A percentile compares a stretch with the other conserved stretches of the same genome.
Conservation (phyloP, 805 yeast genomes). For the Nakazawaea ishiwadae region DNA sequence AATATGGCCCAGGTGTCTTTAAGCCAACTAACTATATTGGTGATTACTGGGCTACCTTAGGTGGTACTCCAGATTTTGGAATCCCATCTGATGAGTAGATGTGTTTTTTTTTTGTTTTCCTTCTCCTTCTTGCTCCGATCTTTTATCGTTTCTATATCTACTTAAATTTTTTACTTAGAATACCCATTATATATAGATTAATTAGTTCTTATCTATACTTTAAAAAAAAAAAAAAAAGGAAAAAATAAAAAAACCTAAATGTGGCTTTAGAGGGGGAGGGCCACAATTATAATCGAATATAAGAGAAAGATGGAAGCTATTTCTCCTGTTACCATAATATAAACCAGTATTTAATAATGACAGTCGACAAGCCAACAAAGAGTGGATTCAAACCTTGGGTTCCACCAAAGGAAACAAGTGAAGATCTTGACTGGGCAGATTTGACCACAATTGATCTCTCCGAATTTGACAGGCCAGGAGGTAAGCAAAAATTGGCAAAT, state of each 20-base stretch:
- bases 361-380: not conserved
- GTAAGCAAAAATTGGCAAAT: constrained; percentile 25
- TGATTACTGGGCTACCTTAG: constrained; percentile 54
- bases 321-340: too few species aligned
- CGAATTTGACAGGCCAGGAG: constrained; percentile 24
- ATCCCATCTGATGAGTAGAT: constrained; percentile 1
- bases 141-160: too few species aligned
- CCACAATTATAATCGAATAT: too few species aligned
- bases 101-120: not conserved
- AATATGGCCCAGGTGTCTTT: constrained; percentile 28
- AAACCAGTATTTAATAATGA: not conserved
- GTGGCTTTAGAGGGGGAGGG: too few species aligned
- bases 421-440: constrained; percentile 29
- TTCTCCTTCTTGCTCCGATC: not conserved
- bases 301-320: too few species aligned
- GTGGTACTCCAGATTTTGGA: constrained; percentile 33
- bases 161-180: too few species aligned
- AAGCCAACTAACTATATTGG: constrained; percentile 54
- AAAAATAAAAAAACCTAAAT: too few species aligned
- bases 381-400: constrained; percentile 17
- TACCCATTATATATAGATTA: too few species aligned
- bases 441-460: constrained; percentile 25
- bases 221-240: too few species aligned
- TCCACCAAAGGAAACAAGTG: constrained; percentile 23
- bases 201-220: too few species aligned